Evolutionary conservation across 257 asterid genomes (phyloP).

Genomic region (Jaltomata sinuosa): DNA sequence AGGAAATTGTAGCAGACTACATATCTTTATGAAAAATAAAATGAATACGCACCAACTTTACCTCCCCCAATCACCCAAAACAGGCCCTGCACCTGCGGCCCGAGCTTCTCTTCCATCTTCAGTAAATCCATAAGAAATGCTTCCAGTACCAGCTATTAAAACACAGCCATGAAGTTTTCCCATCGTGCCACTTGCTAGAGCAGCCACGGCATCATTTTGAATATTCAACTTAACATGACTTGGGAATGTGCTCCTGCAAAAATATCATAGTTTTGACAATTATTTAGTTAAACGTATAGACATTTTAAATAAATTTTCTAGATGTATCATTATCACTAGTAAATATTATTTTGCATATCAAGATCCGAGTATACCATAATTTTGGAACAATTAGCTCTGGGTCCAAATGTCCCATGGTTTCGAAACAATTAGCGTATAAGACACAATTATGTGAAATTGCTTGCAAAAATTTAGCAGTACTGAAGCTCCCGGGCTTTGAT

Average conservation of each 20-base stretch:
- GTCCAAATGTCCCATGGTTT: neutral
- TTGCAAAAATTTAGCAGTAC: neutral
- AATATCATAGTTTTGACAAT: neutral
- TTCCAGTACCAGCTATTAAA: constrained; percentile 90
- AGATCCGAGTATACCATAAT: neutral
- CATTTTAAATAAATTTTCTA: neutral
- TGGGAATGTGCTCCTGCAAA: constrained; percentile 62
- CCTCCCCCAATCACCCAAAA: constrained; percentile 99
- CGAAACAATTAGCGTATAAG: neutral
- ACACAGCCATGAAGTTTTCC: constrained; percentile 95
- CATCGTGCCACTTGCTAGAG: constrained; percentile 98
- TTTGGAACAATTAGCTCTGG: neutral
- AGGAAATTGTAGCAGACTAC: neutral
- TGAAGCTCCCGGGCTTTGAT: neutral
- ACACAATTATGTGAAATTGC: neutral
- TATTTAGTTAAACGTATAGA: neutral
- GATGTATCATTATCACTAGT: neutral
- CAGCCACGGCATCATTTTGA: constrained; percentile 93
- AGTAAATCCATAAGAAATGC: constrained; percentile 87
- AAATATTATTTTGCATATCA: neutral
- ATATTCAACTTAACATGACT: constrained; percentile 54
- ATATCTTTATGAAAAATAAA: neutral
- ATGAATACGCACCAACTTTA: constrained; percentile 23
- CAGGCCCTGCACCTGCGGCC: constrained; percentile 97
- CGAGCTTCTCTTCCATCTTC: constrained; percentile 94